Base-by-base conservation (phyloP, 2,329 filamentous ascomycete genomes). In the Aspergillus brunneoviolaceus region DNA sequence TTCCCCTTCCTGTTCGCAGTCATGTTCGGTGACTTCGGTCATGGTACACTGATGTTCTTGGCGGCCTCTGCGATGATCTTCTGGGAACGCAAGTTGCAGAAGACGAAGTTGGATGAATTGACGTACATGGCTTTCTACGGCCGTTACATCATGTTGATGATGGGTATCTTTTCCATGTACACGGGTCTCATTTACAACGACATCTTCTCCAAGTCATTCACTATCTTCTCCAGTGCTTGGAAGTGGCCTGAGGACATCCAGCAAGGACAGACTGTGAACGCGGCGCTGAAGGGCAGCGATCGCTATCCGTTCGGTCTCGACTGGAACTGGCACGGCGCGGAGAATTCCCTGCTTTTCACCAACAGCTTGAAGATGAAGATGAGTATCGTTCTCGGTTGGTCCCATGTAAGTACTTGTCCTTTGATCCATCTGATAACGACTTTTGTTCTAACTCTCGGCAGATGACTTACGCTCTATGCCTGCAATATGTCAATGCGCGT, bases 301-400 rank as follows among this genome's bases (percentile, higher is more conserved):
- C 89, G 92, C 55, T 99, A 97, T 76, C 94, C 96, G 16, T 96
- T 99, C 72, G 95, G 95, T 67, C 80, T 99, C 62, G 95, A 99
- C 74, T 96, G 89, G 88, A 90, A 89, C 72, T 99, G 95, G 95
- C 96, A 99, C 75, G 92, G 90, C 61, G 90, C 92, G 12, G 94
- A 98, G 71, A 99, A 99, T 71, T 90, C 96, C 62, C 84, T 99
- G 21, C 85, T 99, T 53, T 99, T 99, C 81, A 90, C 87, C 76
- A 99, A 99, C 89, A 96, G 91, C 78, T 96, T 95, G 85, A 99
- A 99, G 88, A 99, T 99, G 95, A 99, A 99, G 84, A 90, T 99
- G 80, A 96, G 91, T 81, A 97, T 99, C 74, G 86, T 99, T 67
- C 85, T 99, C 66, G 95, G 96, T 76, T 99, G 96, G 95, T 87